These are phyloP conservation scores for Dactylis glomerata DNA, from an alignment of 176 grass and related monocot species.

Conservation along the genomic window DNA sequence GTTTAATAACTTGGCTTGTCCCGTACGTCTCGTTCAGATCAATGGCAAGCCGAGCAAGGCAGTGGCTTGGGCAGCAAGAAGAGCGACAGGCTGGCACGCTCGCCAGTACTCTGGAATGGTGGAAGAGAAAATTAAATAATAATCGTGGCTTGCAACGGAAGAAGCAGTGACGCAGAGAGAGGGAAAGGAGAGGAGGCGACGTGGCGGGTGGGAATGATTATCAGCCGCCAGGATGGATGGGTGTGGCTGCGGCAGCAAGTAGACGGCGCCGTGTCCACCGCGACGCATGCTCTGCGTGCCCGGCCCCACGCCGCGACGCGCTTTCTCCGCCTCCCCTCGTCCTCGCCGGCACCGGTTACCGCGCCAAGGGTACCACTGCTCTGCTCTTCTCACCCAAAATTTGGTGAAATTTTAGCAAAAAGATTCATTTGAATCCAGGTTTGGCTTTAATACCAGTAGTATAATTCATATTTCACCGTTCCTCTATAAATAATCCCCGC, in stretches of 20 bases:
- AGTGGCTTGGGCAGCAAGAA: constrained; percentile 9
- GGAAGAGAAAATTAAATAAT: not conserved
- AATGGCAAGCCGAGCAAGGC: not conserved
- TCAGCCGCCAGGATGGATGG: not conserved
- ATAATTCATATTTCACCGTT: too few species aligned
- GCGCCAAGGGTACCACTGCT: too few species aligned
- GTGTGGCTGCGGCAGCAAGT: not conserved
- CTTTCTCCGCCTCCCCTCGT: not conserved
- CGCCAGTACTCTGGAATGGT: not conserved
- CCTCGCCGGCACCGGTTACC: not conserved
- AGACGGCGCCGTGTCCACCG: not conserved
- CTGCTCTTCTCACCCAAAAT: too few species aligned
- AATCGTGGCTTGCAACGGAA: not conserved
- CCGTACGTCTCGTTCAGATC: not conserved
- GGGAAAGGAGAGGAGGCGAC: not conserved
- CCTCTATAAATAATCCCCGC: constrained; percentile 23
- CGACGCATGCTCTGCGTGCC: not conserved
- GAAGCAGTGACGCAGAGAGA: not conserved
- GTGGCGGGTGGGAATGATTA: not conserved
- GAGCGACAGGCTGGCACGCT: not conserved
- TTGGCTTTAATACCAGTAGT: too few species aligned
- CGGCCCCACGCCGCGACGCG: constrained; percentile 24
- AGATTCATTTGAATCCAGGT: too few species aligned
- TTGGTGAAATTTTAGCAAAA: too few species aligned
- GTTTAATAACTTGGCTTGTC: not conserved